Conservation (phyloP, 441 rosid genomes). For the Populus hybrid region DNA sequence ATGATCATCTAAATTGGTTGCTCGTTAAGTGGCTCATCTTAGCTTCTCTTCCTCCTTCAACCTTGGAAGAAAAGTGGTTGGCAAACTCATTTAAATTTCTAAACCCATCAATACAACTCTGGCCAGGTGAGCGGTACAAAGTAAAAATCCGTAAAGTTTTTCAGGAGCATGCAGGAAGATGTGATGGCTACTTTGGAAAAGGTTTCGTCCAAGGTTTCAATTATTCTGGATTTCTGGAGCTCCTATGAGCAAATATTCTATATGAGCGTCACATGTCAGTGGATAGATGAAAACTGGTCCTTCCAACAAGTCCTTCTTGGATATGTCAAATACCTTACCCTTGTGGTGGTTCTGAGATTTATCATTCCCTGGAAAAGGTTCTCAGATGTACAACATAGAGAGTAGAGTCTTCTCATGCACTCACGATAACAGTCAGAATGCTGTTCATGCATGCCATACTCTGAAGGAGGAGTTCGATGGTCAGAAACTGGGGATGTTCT, state of each 20-base stretch:
- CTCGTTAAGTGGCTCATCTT: slow-evolving; percentile 30
- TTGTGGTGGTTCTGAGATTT: slow-evolving; percentile 63
- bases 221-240: slow-evolving; percentile 75
- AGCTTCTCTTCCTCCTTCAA: slow-evolving; percentile 81
- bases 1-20: slow-evolving; percentile 77
- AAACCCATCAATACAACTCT: slow-evolving; percentile 67
- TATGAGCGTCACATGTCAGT: slow-evolving; percentile 83
- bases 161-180: slow-evolving; percentile 88
- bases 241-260: slow-evolving; percentile 70
- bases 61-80: slow-evolving; percentile 74
- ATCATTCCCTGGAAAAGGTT: slow-evolving; percentile 51
- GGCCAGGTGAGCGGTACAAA: slow-evolving; percentile 72
- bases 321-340: slow-evolving; percentile 77
- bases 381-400: slow-evolving; percentile 65
- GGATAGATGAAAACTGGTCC: slow-evolving; percentile 83
- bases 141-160: slow-evolving; percentile 65
- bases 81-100: slow-evolving; percentile 77
- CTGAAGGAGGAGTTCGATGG: slow-evolving; percentile 72
- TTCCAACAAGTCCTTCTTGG: slow-evolving; percentile 68
- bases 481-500: slow-evolving; percentile 70
- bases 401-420: slow-evolving; percentile 71
- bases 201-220: slow-evolving; percentile 68
- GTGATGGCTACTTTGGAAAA: slow-evolving; percentile 60
- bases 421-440: slow-evolving; percentile 81
- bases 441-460: slow-evolving; percentile 72